Evolutionary conservation across 305 asterid species (phyloP).

Genomic region (Andrographis paniculata): DNA sequence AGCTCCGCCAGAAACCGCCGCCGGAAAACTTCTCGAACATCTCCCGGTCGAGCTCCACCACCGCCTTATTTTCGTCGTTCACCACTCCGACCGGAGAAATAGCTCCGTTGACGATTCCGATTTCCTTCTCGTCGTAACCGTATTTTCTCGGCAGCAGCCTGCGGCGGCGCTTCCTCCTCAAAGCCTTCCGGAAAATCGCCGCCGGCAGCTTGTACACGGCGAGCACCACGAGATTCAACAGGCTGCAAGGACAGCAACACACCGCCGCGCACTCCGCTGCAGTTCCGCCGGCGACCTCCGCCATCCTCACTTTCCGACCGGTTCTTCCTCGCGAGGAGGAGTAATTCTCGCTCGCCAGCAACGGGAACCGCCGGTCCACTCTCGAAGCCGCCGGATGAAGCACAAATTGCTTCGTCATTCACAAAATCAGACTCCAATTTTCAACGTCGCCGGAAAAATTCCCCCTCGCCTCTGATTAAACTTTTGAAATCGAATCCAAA

Average conservation of each 20-base stretch:
- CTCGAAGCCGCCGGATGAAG: too few relatives aligned
- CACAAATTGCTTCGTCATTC: too few relatives aligned
- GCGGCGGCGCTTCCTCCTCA: constrained; percentile 46
- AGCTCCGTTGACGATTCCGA: constrained; percentile 15
- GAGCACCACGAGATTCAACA: constrained; percentile 48
- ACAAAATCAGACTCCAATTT: too few relatives aligned
- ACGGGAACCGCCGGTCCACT: too few relatives aligned
- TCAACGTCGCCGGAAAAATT: too few relatives aligned
- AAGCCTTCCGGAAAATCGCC: constrained; percentile 64
- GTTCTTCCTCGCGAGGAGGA: constrained; percentile 15
- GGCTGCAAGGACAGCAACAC: constrained; percentile 72
- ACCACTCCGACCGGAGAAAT: constrained; percentile 11
- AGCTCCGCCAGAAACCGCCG: constrained; percentile 87
- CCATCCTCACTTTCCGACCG: constrained; percentile 31
- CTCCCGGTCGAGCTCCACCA: constrained; percentile 70
- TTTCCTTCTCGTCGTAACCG: constrained; percentile 11
- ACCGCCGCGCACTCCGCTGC: constrained; percentile 89
- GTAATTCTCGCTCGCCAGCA: too few relatives aligned
- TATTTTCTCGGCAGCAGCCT: neutral
- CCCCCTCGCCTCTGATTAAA: too few relatives aligned
- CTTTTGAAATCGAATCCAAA: too few relatives aligned
- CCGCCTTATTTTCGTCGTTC: constrained; percentile 28
- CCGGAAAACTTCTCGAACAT: constrained; percentile 75
- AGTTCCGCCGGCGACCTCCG: constrained; percentile 79
- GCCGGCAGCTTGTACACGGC: constrained; percentile 77